Evolutionary conservation across 192 early-diverging fungal genomes (phyloP).

Genomic region (Backusella sp.): DNA sequence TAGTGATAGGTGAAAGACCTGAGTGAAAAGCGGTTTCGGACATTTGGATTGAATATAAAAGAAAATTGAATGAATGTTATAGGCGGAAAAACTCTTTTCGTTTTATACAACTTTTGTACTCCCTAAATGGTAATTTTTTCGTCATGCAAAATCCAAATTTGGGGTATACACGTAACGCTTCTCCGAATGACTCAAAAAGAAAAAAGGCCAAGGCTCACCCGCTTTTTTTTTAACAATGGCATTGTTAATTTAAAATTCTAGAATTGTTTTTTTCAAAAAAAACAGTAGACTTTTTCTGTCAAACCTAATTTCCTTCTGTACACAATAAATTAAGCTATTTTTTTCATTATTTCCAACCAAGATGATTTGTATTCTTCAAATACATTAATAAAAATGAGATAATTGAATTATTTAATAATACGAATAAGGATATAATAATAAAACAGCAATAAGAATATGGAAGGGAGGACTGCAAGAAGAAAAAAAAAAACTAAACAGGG

Average conservation of each 20-base stretch:
- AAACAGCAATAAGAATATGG: background rate
- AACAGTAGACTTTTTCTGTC: background rate
- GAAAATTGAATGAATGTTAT: background rate
- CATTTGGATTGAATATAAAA: background rate
- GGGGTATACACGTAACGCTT: background rate
- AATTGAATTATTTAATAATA: conserved; percentile 3
- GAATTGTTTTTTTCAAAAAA: too few relatives aligned
- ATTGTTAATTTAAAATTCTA: too few relatives aligned
- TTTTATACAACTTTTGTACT: background rate
- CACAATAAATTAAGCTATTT: background rate
- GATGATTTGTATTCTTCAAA: background rate
- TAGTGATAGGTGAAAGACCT: background rate
- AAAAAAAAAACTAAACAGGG: background rate
- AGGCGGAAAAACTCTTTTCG: background rate
- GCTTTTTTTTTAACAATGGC: too few relatives aligned
- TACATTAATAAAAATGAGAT: background rate
- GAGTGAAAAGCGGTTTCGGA: background rate
- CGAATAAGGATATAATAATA: background rate
- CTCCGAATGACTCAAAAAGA: background rate
- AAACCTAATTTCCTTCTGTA: background rate
- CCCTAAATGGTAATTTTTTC: background rate
- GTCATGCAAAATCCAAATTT: background rate
- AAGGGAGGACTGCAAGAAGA: background rate
- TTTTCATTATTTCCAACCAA: background rate
- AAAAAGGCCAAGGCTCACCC: background rate